These are phyloP conservation scores for Melampsora occidentalis DNA, from an alignment of 1,284 basidiomycete species.

Conservation along the genomic window DNA sequence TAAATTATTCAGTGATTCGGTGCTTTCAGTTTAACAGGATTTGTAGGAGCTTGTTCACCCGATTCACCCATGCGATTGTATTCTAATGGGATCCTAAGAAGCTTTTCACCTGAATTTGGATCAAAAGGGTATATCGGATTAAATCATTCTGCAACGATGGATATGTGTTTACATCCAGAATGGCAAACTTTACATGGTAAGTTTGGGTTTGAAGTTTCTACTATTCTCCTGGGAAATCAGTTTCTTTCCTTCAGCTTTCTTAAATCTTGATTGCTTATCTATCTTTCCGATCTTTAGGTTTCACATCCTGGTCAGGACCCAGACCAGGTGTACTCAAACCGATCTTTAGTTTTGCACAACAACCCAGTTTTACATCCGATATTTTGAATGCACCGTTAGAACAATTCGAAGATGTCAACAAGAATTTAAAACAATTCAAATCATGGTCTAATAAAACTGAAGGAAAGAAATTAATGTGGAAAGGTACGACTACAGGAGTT, in stretches of 20 bases:
- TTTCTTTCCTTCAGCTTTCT: no score
- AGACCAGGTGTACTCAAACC: constrained; percentile 17
- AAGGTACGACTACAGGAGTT: constrained; percentile 56
- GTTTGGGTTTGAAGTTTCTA: background rate
- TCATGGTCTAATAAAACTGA: constrained; percentile 53
- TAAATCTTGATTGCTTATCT: no score
- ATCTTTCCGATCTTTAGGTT: constrained; percentile 6
- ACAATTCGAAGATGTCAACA: constrained; percentile 33
- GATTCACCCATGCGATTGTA: constrained; percentile 49
- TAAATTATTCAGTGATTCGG: background rate
- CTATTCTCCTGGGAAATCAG: background rate
- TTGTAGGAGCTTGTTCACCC: constrained; percentile 49
- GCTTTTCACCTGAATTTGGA: constrained; percentile 51
- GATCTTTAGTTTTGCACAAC: constrained; percentile 41
- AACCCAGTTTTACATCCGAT: constrained; percentile 30
- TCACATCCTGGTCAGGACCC: constrained; percentile 36
- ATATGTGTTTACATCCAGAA: constrained; percentile 58
- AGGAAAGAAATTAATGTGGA: constrained; percentile 56
- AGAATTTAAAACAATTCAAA: constrained; percentile 47
- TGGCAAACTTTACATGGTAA: constrained; percentile 43
- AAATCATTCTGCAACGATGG: constrained; percentile 58
- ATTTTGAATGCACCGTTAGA: constrained; percentile 29
- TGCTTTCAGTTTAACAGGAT: constrained; percentile 49
- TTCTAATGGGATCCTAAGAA: constrained; percentile 50
- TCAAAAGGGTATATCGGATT: constrained; percentile 47